Evolutionary conservation across 2,329 filamentous ascomycete species (phyloP).

Genomic region (Scedosporium dehoogii): DNA sequence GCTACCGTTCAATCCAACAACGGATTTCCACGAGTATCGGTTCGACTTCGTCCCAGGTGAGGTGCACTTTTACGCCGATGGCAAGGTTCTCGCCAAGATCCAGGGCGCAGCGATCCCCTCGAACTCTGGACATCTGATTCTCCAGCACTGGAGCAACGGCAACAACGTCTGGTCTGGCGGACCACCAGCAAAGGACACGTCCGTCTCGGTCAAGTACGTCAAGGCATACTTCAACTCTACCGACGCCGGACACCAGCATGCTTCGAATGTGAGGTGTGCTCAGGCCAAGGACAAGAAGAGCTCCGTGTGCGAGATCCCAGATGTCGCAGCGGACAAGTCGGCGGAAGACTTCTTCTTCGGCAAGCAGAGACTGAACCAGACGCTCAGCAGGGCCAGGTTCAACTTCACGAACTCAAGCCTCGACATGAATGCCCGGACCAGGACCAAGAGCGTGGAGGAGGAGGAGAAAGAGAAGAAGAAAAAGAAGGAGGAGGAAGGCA

Average conservation of each 20-base stretch:
- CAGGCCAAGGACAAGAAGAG: slow-evolving; percentile 21
- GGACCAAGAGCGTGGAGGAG: neutral
- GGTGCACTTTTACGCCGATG: slow-evolving; percentile 63
- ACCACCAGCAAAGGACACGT: slow-evolving; percentile 53
- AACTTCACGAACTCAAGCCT: slow-evolving; percentile 19
- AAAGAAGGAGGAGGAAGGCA: neutral
- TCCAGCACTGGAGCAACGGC: slow-evolving; percentile 74
- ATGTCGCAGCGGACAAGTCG: slow-evolving; percentile 22
- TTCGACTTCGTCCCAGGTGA: slow-evolving; percentile 59
- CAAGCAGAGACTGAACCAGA: slow-evolving; percentile 23
- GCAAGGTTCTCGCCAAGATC: slow-evolving; percentile 45
- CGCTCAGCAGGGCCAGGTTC: slow-evolving; percentile 29
- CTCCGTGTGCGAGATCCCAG: slow-evolving; percentile 41
- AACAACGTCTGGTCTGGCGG: slow-evolving; percentile 62
- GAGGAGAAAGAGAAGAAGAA: neutral
- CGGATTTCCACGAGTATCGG: slow-evolving; percentile 65
- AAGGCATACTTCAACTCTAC: slow-evolving; percentile 76
- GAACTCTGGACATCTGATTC: slow-evolving; percentile 52
- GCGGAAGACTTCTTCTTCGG: slow-evolving; percentile 39
- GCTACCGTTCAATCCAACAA: slow-evolving; percentile 57
- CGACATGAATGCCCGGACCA: neutral
- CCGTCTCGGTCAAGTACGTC: slow-evolving; percentile 57
- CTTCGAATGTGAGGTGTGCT: slow-evolving; percentile 28
- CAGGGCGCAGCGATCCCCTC: slow-evolving; percentile 46
- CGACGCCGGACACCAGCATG: slow-evolving; percentile 23